Evolutionary conservation across 257 asterid species (phyloP).

Genomic region (Solanum pimpinellifolium): DNA sequence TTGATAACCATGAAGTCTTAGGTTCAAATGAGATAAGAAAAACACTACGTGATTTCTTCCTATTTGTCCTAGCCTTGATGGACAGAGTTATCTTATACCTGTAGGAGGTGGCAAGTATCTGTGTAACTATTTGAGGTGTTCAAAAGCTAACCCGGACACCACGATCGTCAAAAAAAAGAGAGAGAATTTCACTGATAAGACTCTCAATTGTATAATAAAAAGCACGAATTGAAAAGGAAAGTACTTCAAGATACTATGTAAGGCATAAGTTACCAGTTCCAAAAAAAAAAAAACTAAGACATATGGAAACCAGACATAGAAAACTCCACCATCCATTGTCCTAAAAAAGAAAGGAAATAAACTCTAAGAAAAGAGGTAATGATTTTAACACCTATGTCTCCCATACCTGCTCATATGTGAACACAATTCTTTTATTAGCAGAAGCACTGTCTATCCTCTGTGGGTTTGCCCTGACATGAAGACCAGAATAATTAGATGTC

Average conservation of each 20-base stretch:
- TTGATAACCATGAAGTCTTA: not conserved
- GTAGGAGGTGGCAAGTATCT: not conserved
- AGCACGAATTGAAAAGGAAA: not conserved
- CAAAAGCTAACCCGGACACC: not conserved
- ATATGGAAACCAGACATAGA: not conserved
- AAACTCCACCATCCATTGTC: not conserved
- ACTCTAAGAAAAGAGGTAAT: not conserved
- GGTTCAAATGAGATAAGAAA: not conserved
- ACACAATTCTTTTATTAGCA: conserved; percentile 67
- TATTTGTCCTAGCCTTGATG: not conserved
- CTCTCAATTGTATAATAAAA: not conserved
- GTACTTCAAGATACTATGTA: not conserved
- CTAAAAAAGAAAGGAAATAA: not conserved
- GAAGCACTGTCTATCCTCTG: conserved; percentile 84
- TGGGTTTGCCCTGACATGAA: conserved; percentile 74
- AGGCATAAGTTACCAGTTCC: not conserved
- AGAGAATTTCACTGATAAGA: not conserved
- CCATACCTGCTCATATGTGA: conserved; percentile 88
- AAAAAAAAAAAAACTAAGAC: not conserved
- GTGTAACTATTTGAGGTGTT: not conserved
- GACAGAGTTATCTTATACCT: not conserved
- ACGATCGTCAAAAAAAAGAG: not conserved
- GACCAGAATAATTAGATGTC: not conserved
- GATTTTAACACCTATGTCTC: not conserved
- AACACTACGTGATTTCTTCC: not conserved